phyloP scores from a whole-genome alignment of 73 alveolate genomes.

The Paramecium tetraurelia region DNA sequence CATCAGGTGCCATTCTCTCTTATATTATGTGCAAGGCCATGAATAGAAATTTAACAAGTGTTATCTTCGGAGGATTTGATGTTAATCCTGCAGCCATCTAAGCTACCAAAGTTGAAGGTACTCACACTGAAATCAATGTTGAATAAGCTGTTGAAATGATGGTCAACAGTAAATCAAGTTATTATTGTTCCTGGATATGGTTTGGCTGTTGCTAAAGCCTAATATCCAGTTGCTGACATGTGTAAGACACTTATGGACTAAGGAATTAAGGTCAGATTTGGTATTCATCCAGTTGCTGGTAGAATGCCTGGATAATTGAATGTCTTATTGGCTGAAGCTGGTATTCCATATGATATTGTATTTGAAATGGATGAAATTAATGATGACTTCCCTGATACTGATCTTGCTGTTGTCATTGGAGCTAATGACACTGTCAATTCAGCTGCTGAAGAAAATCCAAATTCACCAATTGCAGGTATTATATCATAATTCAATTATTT shows the following conservation, averaged over 20 bases:
- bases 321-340: slow-evolving; percentile 85
- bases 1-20: slow-evolving; percentile 84
- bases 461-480: slow-evolving; percentile 75
- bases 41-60: slow-evolving; percentile 71
- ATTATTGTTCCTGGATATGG: slow-evolving; percentile 89
- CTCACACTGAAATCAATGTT: slow-evolving; percentile 54
- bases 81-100: slow-evolving; percentile 15
- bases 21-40: slow-evolving; percentile 88
- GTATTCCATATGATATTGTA: slow-evolving; percentile 80
- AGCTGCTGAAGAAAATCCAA: slow-evolving; percentile 76
- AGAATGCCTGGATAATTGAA: slow-evolving; percentile 88
- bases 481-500: not conserved
- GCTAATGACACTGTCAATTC: slow-evolving; percentile 86
- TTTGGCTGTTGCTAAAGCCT: slow-evolving; percentile 82
- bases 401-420: slow-evolving; percentile 78
- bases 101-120: slow-evolving; percentile 28
- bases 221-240: slow-evolving; percentile 66
- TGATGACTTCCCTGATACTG: slow-evolving; percentile 76
- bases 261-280: slow-evolving; percentile 67
- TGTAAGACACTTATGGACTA: slow-evolving; percentile 44
- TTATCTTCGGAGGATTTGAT: slow-evolving; percentile 73
- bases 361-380: slow-evolving; percentile 84
- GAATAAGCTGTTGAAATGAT: slow-evolving; percentile 62
- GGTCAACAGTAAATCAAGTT: slow-evolving; percentile 54
- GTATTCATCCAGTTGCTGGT: slow-evolving; percentile 90